Conservation (phyloP, 306 rosid genomes). For the Prunus mume region DNA sequence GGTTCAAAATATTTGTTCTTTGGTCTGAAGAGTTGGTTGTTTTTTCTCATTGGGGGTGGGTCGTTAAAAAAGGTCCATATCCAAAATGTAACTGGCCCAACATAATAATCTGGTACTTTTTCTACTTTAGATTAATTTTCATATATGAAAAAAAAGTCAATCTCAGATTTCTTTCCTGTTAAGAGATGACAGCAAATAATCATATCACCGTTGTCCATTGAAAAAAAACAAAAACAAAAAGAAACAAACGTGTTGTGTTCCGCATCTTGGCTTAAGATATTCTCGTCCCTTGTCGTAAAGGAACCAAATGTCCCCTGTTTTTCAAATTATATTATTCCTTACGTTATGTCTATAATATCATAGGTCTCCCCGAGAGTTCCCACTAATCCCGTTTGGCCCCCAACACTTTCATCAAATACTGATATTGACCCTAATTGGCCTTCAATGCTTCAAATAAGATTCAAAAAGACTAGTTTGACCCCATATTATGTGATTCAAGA, state of each 20-base stretch:
- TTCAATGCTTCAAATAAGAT: background rate
- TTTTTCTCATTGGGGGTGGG: background rate
- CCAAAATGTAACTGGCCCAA: background rate
- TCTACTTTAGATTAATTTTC: background rate
- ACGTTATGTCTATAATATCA: slow-evolving; percentile 14
- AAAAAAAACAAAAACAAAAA: no score
- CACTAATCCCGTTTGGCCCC: background rate
- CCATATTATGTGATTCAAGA: background rate
- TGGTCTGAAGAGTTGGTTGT: background rate
- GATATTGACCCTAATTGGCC: background rate
- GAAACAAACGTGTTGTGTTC: slow-evolving; percentile 17
- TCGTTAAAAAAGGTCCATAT: background rate
- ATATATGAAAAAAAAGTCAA: background rate
- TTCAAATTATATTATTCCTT: slow-evolving; percentile 21
- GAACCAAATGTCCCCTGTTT: slow-evolving; percentile 26
- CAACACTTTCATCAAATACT: background rate
- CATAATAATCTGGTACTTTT: background rate
- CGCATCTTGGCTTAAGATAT: slow-evolving; percentile 51
- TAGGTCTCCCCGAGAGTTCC: background rate
- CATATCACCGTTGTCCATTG: background rate
- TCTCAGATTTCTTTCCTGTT: background rate
- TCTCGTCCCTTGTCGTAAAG: slow-evolving; percentile 54
- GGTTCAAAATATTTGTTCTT: background rate
- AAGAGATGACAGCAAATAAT: background rate
- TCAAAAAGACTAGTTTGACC: slow-evolving; percentile 6